Base-by-base conservation (phyloP, 768 basidiomycete genomes). In the Lepiota brunneoincarnata region DNA sequence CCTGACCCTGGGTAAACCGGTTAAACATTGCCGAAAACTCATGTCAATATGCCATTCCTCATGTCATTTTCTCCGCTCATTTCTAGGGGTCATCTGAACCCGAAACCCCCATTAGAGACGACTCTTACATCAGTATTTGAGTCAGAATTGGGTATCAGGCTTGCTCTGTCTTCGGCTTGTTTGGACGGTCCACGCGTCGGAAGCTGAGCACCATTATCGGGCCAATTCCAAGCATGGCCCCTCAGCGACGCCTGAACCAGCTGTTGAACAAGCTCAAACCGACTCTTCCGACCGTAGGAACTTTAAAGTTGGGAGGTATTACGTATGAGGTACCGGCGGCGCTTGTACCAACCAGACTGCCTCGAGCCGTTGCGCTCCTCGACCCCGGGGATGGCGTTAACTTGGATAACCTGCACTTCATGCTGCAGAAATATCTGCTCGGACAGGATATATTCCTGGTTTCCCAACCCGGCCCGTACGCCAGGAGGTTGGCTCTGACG, bases 381-480 rank as follows among this genome's bases (percentile, higher is more conserved):
- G 81, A 85, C 51, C 60, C 76, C n/a, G 60, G 72, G 40, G 77
- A 86, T 59, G 63, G 75, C 0, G 71, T 81, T 41, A 86, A 80
- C 59, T 54, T 75, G 39, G 80, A 83, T 49, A 81, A 85, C 57
- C 64, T 87, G 21, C 78, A 83, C 63, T 87, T 83, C 59, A 73
- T 87, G 68, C 63, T 87, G 59, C 83, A 87, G 71, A 87, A 87
- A 65, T 81, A 81, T 62, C 62, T 86, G 14, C 74, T 87, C 0
- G 84, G 82, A 2, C 85, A 87, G 64, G 85, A 87, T 63, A 70
- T 84, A 4, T 87, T 86, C 63, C 66, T 87, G 20, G 72, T 86
- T 3, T 81, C 82, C 0, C 83, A 86, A 58, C 85, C 85, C 0
- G 85, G 85, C 0, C 84, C 84, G 2, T 86, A 86, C 66, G 84